A percentile compares a stretch with the other conserved stretches of the same genome.
These are phyloP conservation scores for Talaromyces sp. DNA, from an alignment of 2,329 filamentous ascomycete species.

Conservation along the genomic window DNA sequence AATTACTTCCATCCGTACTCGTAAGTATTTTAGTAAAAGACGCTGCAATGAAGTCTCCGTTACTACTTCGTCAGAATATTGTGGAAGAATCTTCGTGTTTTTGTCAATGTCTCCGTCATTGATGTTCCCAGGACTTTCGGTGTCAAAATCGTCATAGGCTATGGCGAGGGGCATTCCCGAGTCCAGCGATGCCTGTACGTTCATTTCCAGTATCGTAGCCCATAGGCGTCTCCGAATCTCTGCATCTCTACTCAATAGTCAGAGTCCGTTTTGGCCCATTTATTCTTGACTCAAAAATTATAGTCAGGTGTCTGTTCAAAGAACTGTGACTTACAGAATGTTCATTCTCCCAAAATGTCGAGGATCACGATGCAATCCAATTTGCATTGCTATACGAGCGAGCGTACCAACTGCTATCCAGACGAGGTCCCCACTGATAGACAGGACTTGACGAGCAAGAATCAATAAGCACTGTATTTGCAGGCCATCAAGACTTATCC, in stretches of 20 bases:
- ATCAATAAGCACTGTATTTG: slow-evolving; percentile 31
- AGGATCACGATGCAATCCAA: slow-evolving; percentile 31
- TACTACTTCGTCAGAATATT: neutral
- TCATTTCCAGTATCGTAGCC: slow-evolving; percentile 32
- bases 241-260: slow-evolving; percentile 12
- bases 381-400: slow-evolving; percentile 25
- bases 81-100: neutral
- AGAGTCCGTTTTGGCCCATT: neutral
- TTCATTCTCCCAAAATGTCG: slow-evolving; percentile 17
- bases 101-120: slow-evolving; percentile 24
- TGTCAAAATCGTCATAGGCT: slow-evolving; percentile 27
- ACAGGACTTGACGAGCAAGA: slow-evolving; percentile 27
- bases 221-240: slow-evolving; percentile 29
- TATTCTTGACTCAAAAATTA: neutral
- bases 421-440: slow-evolving; percentile 29
- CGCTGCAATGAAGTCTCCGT: slow-evolving; percentile 6
- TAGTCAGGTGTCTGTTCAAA: neutral
- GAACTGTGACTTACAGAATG: slow-evolving; percentile 4
- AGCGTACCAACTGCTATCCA: slow-evolving; percentile 31
- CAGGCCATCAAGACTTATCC: slow-evolving; percentile 20
- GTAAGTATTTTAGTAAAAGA: neutral
- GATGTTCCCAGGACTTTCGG: slow-evolving; percentile 18
- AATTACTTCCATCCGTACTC: slow-evolving; percentile 1
- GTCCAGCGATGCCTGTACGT: slow-evolving; percentile 27
- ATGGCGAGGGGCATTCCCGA: slow-evolving; percentile 27